phyloP scores from a whole-genome alignment of 2,329 filamentous ascomycete species.

The Penicillium janthinellum region DNA sequence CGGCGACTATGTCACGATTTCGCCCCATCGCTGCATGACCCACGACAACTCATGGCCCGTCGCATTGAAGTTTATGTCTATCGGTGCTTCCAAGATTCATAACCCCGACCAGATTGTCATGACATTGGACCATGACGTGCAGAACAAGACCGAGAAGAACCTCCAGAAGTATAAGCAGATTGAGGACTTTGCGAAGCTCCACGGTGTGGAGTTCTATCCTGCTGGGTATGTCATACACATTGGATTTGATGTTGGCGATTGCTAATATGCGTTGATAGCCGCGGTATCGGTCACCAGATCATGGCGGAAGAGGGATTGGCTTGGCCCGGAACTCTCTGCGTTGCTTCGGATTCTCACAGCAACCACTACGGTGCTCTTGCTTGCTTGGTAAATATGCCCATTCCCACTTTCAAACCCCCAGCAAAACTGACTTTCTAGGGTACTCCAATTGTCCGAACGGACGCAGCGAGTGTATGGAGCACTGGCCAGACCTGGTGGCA shows the following conservation, averaged over 20 bases:
- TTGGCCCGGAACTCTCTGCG: slow-evolving; percentile 82
- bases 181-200: slow-evolving; percentile 75
- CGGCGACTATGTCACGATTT: slow-evolving; percentile 82
- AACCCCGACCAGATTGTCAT: slow-evolving; percentile 75
- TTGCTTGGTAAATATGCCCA: slow-evolving; percentile 49
- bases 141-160: slow-evolving; percentile 77
- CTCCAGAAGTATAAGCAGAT: slow-evolving; percentile 81
- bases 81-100: slow-evolving; percentile 74
- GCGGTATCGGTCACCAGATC: slow-evolving; percentile 82
- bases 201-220: slow-evolving; percentile 76
- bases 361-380: slow-evolving; percentile 85
- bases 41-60: slow-evolving; percentile 84
- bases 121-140: slow-evolving; percentile 85
- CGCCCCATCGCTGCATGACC: slow-evolving; percentile 75
- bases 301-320: slow-evolving; percentile 76
- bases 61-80: slow-evolving; percentile 77
- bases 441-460: slow-evolving; percentile 81
- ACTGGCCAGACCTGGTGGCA: slow-evolving; percentile 87
- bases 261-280: slow-evolving; percentile 34
- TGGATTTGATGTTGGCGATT: not conserved
- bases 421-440: slow-evolving; percentile 46
- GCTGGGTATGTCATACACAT: slow-evolving; percentile 49
- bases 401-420: too few species aligned
- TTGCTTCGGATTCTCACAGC: slow-evolving; percentile 70
- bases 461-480: slow-evolving; percentile 83